Percentiles rank a stretch among this genome's conserved stretches.
phyloP scores from a whole-genome alignment of 225 moss, liverwort and hornwort genomes.

The Marchantia paleacea region DNA sequence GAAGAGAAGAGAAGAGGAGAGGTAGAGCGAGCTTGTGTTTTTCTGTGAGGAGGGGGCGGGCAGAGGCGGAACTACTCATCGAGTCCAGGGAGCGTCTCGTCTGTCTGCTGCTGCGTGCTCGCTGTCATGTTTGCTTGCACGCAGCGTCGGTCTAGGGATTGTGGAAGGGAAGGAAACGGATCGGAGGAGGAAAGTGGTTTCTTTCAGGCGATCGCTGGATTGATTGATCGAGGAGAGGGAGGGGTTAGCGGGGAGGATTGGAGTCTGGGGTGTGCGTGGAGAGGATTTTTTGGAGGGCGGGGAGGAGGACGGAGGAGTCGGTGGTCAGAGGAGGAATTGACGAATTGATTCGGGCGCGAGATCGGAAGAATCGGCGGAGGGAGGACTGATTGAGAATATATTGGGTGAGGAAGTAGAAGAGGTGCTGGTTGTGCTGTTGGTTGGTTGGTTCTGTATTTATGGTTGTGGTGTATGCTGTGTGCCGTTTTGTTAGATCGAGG shows the following conservation, averaged over 20 bases:
- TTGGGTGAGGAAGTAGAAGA: constrained; percentile 15
- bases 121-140: neutral
- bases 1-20: neutral
- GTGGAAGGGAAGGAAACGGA: neutral
- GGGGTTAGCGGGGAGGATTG: neutral
- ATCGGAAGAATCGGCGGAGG: constrained; percentile 20
- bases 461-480: constrained; percentile 3
- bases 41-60: neutral
- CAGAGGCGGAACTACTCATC: neutral
- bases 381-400: constrained; percentile 9
- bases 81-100: neutral
- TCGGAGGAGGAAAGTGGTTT: neutral
- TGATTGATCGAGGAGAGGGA: neutral
- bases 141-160: constrained; percentile 16
- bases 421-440: constrained; percentile 1
- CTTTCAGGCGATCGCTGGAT: neutral
- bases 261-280: neutral
- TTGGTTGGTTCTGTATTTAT: neutral
- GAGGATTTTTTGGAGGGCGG: constrained; percentile 3
- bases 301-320: constrained; percentile 2
- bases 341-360: constrained; percentile 12
- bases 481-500: constrained; percentile 20
- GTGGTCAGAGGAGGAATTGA: constrained; percentile 5
- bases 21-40: neutral
- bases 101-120: neutral